These are phyloP conservation scores for Clitoria ternatea DNA, from an alignment of 306 rosid genomes.

Conservation along the genomic window DNA sequence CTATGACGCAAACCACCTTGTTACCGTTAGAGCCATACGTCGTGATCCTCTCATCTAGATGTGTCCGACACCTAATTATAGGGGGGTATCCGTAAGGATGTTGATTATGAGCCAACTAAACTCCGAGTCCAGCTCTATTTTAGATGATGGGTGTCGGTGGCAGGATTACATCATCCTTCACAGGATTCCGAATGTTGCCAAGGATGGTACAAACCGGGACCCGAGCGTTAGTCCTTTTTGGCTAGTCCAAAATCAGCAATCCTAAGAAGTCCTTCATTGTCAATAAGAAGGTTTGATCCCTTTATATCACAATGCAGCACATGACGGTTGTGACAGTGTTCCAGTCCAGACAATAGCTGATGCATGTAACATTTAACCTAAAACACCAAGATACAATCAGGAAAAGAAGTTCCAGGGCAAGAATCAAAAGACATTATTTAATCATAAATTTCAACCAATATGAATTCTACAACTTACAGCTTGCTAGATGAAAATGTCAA, in stretches of 20 bases:
- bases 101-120: no score
- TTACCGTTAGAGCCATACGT: no score
- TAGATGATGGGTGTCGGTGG: no score
- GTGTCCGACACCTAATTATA: no score
- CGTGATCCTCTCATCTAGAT: no score
- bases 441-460: constrained; percentile 15
- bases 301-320: constrained; percentile 88
- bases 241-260: constrained; percentile 97
- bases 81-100: no score
- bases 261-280: constrained; percentile 71
- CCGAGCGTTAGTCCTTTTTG: no score
- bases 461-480: background rate
- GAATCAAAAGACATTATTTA: background rate
- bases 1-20: no score
- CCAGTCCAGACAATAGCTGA: constrained; percentile 83
- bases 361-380: constrained; percentile 89
- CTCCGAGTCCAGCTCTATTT: no score
- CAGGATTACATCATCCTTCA: no score
- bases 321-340: constrained; percentile 74
- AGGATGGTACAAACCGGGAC: no score
- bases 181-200: no score
- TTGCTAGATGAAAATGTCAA: constrained; percentile 1
- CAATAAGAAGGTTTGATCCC: constrained; percentile 89
- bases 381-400: constrained; percentile 30
- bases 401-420: constrained; percentile 14